Conservation (phyloP, 768 basidiomycete genomes). For the Lactarius akahatsu region DNA sequence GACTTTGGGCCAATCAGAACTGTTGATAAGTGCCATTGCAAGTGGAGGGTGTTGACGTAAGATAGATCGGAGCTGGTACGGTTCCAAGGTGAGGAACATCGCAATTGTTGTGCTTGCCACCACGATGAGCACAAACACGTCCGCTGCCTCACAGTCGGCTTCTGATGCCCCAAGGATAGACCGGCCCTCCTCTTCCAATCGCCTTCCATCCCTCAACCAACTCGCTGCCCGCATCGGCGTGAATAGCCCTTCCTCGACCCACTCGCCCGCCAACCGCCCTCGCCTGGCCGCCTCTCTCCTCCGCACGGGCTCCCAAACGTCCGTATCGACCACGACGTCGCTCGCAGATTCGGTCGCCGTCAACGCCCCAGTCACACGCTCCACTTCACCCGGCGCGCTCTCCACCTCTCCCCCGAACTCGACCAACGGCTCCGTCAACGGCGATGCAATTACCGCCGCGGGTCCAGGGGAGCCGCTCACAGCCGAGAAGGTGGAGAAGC, state of each 20-base stretch:
- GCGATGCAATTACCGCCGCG: conserved; percentile 32
- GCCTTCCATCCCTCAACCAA: conserved; percentile 76
- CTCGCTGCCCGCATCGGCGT: conserved; percentile 74
- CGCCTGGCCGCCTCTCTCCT: conserved; percentile 73
- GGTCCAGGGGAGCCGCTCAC: conserved; percentile 55
- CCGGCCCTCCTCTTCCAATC: conserved; percentile 36
- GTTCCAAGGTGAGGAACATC: background rate
- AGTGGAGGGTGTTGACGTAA: too few species aligned
- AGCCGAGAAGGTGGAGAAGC: conserved; percentile 61
- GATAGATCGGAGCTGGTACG: too few species aligned
- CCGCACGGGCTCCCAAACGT: conserved; percentile 55
- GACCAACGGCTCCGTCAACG: conserved; percentile 43
- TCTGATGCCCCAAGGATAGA: conserved; percentile 42
- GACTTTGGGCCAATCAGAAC: too few species aligned
- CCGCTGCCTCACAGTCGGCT: conserved; percentile 32
- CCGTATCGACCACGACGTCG: conserved; percentile 37
- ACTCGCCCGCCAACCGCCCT: conserved; percentile 48
- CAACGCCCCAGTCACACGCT: conserved; percentile 64
- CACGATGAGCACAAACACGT: conserved; percentile 26
- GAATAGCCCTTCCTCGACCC: conserved; percentile 32
- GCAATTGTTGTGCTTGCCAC: conserved; percentile 11
- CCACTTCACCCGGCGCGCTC: conserved; percentile 59
- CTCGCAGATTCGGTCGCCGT: conserved; percentile 63
- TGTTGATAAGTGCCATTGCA: too few species aligned
- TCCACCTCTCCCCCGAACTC: conserved; percentile 48